Base-by-base conservation (phyloP, 768 basidiomycete species). In the Coprinopsis sp. region DNA sequence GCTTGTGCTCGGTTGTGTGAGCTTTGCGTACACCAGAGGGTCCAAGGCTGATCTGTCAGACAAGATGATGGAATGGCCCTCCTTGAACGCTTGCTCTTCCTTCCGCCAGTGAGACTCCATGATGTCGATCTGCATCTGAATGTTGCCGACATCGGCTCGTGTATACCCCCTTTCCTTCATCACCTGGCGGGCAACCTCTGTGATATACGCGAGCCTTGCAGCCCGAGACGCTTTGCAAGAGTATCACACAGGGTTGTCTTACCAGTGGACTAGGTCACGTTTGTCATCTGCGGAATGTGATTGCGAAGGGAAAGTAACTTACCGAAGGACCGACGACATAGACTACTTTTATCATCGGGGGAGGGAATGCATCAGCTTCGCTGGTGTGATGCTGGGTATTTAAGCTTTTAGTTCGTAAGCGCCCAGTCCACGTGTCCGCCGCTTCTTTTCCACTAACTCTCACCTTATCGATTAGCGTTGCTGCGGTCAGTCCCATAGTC, bases 31-130 rank as follows among this genome's bases (percentile, higher is more conserved):
- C 1, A 82, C 76, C 44, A 84, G 61, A 6, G 82, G 73, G 60
- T 86, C 84, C 2, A 84, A 58, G 0, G 77, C 80, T 12, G 82
- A 85, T 52, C 84, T 66, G 57, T 86, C 84, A 58, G 77, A 79
- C 16, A 85, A 64, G 29, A 77, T 59, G 21, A 77, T 54, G 22
- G 36, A 27, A 24, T 50, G 51, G 44, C 18, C 55, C 51, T 30
- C 46, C 50, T 23, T 52, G 46, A 25, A 55, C 54, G 41, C 58
- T 54, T 19, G 50, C 53, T 53, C 55, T 62, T 84, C 81, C 40
- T 61, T 66, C 24, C 63, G 53, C 48, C 81, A 50, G 47, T 86
- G 81, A 1, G 74, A 77, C 5, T 68, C 48, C 75, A 84, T 72
- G 41, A 87, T 85, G 6, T 76, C 77, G 33, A 61, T 51, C 59